Percentiles rank a stretch among this genome's conserved stretches.
Conservation (phyloP, 805 yeast genomes). For the Candida vartiovaarae region DNA sequence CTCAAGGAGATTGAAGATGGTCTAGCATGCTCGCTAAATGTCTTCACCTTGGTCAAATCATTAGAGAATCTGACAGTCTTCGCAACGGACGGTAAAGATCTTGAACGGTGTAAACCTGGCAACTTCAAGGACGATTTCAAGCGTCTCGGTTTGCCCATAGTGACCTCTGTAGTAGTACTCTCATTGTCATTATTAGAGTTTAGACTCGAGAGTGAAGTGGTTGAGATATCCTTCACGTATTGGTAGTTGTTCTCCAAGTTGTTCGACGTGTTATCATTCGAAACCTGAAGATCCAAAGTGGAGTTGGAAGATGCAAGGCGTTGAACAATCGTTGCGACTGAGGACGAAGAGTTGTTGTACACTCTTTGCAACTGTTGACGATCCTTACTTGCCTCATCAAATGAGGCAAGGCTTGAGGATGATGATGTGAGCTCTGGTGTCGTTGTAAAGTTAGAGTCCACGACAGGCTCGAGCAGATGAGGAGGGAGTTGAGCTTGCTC, state of each 20-base stretch:
- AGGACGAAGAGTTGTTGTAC: slow-evolving; percentile 16
- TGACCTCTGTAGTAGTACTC: slow-evolving; percentile 2
- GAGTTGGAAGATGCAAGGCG: slow-evolving; percentile 19
- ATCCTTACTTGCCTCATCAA: slow-evolving; percentile 16
- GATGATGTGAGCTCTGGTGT: slow-evolving; percentile 15
- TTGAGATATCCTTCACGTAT: slow-evolving; percentile 6
- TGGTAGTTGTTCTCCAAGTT: background rate
- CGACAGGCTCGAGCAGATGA: background rate
- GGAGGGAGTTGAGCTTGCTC: background rate
- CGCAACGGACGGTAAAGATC: slow-evolving; percentile 39
- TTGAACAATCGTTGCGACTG: slow-evolving; percentile 21
- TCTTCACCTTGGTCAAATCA: slow-evolving; percentile 53
- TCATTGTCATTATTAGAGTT: slow-evolving; percentile 8
- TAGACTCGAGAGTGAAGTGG: slow-evolving; percentile 10
- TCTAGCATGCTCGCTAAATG: slow-evolving; percentile 52
- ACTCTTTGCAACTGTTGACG: slow-evolving; percentile 8
- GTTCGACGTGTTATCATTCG: background rate
- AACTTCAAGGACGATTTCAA: slow-evolving; percentile 40
- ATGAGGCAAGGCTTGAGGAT: slow-evolving; percentile 15
- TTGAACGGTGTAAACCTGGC: slow-evolving; percentile 31
- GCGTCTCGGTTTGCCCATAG: slow-evolving; percentile 13
- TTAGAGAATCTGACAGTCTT: slow-evolving; percentile 63
- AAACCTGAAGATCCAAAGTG: slow-evolving; percentile 11
- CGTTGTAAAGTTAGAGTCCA: slow-evolving; percentile 11
- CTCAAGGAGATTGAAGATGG: slow-evolving; percentile 60